These are phyloP conservation scores for Planoprotostelium fungivorum DNA, from an alignment of 78 protist genomes.

Conservation along the genomic window DNA sequence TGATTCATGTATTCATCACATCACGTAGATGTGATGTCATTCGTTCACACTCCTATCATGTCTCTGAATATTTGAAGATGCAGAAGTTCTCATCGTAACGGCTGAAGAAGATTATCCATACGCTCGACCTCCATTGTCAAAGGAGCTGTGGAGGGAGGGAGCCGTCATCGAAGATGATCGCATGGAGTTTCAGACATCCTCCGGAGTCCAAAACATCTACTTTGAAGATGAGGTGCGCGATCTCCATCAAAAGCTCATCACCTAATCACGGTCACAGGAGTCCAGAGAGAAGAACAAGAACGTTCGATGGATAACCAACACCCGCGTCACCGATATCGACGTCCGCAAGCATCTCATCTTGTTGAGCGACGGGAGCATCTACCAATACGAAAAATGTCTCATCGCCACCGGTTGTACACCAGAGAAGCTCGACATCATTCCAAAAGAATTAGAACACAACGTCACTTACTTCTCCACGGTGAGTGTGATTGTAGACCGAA, in stretches of 20 bases:
- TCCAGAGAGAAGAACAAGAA: background rate
- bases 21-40: background rate
- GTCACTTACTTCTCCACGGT: conserved; percentile 55
- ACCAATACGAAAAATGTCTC: conserved; percentile 55
- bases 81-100: conserved; percentile 46
- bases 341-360: conserved; percentile 19
- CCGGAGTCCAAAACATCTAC: background rate
- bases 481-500: background rate
- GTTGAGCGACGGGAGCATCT: conserved; percentile 62
- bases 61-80: background rate
- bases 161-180: background rate
- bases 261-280: background rate
- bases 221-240: background rate
- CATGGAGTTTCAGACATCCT: conserved; percentile 19
- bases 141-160: conserved; percentile 72
- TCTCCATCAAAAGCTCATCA: background rate
- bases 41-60: too few relatives aligned
- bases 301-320: background rate
- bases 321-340: conserved; percentile 21
- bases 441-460: background rate
- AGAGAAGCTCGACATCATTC: conserved; percentile 26
- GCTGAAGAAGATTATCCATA: conserved; percentile 70
- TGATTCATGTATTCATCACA: background rate
- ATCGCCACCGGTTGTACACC: conserved; percentile 88
- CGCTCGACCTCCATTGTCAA: conserved; percentile 79